These are phyloP conservation scores for Erysimum cheiranthoides DNA, from an alignment of 345 rosid species.

Conservation along the genomic window DNA sequence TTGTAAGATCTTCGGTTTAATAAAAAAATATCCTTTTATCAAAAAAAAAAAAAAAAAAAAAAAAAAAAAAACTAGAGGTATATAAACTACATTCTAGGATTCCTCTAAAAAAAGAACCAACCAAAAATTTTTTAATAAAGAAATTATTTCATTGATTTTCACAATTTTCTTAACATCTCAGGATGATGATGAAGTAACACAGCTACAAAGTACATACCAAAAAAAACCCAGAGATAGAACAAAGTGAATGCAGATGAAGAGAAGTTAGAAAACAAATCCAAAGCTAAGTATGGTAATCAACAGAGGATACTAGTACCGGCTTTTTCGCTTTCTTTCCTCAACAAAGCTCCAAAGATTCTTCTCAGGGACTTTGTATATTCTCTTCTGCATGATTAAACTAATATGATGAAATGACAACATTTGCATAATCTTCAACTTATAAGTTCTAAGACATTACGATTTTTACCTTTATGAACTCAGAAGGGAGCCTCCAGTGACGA, in stretches of 20 bases:
- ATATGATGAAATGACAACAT: conserved; percentile 1
- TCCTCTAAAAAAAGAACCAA: neutral
- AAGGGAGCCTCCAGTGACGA: conserved; percentile 96
- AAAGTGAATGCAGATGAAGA: neutral
- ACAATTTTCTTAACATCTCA: conserved; percentile 20
- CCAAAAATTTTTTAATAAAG: neutral
- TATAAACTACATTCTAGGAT: conserved; percentile 1
- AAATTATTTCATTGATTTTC: conserved; percentile 4
- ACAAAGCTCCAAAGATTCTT: neutral
- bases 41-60: too few species aligned
- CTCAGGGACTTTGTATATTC: neutral
- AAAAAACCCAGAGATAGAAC: neutral
- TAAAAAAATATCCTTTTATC: too few species aligned
- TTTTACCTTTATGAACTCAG: conserved; percentile 57
- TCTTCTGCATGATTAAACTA: conserved; percentile 13
- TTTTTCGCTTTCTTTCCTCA: conserved; percentile 7
- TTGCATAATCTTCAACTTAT: neutral
- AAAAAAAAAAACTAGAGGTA: too few species aligned
- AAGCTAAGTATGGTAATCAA: conserved; percentile 13
- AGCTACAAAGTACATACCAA: conserved; percentile 22
- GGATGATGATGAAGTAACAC: conserved; percentile 16
- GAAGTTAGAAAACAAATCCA: neutral
- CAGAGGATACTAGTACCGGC: conserved; percentile 5
- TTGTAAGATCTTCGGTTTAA: too few species aligned
- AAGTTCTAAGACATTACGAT: neutral